Evolutionary conservation across 495 filamentous ascomycete genomes (phyloP).

Genomic region (Pyrenopolyporus hunteri): DNA sequence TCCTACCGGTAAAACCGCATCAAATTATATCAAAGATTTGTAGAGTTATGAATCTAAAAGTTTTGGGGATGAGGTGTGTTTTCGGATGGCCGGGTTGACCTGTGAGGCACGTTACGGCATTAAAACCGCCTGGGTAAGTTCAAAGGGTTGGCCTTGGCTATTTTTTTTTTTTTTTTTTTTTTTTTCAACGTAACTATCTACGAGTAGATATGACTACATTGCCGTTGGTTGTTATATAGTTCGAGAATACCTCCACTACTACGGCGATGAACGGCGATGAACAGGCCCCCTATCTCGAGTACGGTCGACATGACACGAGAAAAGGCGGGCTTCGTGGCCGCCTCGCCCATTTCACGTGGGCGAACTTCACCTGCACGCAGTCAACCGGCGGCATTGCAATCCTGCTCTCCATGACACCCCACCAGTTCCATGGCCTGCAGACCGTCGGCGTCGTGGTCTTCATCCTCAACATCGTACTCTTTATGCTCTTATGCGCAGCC

Average conservation of each 20-base stretch:
- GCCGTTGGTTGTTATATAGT: too few species aligned
- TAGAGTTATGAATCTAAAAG: too few species aligned
- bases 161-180: too few species aligned
- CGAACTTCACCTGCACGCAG: conserved; percentile 61
- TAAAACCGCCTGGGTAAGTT: too few species aligned
- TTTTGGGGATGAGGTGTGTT: too few species aligned
- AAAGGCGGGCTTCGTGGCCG: conserved; percentile 40
- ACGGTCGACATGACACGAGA: neutral
- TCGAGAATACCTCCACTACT: neutral
- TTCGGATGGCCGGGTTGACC: too few species aligned
- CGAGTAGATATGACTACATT: too few species aligned
- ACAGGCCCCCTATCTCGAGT: neutral
- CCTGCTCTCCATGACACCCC: conserved; percentile 56
- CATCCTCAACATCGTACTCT: conserved; percentile 60
- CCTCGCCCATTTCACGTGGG: conserved; percentile 64
- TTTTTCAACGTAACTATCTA: too few species aligned
- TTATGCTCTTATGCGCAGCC: conserved; percentile 52
- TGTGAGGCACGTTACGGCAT: too few species aligned
- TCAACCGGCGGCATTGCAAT: conserved; percentile 62
- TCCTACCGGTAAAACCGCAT: too few species aligned
- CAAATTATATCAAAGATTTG: too few species aligned
- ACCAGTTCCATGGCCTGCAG: conserved; percentile 54
- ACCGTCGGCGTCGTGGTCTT: conserved; percentile 59
- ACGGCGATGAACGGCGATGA: neutral
- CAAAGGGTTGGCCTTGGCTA: too few species aligned